Percentiles rank a stretch among this genome's conserved stretches.
These are phyloP conservation scores for Boletus rubroflammeus DNA, from an alignment of 768 basidiomycete species.

Conservation along the genomic window DNA sequence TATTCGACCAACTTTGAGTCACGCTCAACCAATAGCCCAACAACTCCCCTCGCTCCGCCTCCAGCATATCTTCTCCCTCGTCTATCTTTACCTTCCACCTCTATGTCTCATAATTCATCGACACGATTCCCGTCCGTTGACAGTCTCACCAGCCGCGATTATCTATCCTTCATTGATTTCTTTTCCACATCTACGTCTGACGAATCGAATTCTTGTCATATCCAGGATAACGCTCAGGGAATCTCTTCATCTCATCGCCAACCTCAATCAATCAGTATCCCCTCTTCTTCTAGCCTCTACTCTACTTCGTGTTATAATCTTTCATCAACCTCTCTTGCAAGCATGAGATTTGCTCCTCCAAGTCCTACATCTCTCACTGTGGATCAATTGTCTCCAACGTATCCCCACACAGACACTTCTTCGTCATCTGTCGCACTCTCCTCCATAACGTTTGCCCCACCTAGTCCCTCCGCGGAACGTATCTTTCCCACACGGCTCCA, in stretches of 20 bases:
- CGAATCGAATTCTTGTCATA: constrained; percentile 2
- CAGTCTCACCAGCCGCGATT: constrained; percentile 31
- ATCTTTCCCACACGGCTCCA: constrained; percentile 8
- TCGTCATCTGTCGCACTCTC: constrained; percentile 25
- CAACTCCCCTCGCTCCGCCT: constrained; percentile 43
- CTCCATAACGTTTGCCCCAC: constrained; percentile 29
- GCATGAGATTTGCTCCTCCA: constrained; percentile 32
- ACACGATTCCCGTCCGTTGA: constrained; percentile 20
- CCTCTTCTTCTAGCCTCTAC: constrained; percentile 18
- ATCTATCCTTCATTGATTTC: constrained; percentile 48
- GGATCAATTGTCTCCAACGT: constrained; percentile 11
- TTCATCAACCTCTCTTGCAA: constrained; percentile 27
- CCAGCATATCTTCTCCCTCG: constrained; percentile 29
- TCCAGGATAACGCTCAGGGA: constrained; percentile 1
- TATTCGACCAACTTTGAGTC: constrained; percentile 31
- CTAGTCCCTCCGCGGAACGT: constrained; percentile 21
- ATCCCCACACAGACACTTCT: constrained; percentile 3
- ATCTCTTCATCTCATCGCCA: constrained; percentile 9
- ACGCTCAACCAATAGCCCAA: constrained; percentile 25
- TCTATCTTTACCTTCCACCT: constrained; percentile 18
- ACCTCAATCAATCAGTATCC: constrained; percentile 19
- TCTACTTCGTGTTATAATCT: constrained; percentile 10
- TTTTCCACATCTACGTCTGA: constrained; percentile 30
- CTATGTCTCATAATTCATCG: constrained; percentile 19
- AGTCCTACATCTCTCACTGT: constrained; percentile 17